Evolutionary conservation across 768 basidiomycete species (phyloP).

Genomic region (Pleurotus tuber-regium): DNA sequence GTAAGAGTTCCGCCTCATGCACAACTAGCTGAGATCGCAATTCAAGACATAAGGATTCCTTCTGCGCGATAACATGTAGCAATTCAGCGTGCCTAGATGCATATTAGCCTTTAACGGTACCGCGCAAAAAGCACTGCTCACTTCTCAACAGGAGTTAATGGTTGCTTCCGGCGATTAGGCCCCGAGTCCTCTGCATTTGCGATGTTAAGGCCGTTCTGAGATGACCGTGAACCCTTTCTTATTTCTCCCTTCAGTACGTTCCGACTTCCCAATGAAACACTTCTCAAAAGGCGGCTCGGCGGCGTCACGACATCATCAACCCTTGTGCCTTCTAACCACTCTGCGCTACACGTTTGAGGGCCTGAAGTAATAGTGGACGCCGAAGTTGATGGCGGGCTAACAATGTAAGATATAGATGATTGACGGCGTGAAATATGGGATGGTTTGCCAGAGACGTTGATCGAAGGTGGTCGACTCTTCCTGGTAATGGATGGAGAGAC

Average conservation of each 20-base stretch:
- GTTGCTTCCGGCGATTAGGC: neutral
- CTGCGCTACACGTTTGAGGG: neutral
- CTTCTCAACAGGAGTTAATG: constrained; percentile 3
- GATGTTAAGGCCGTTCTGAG: neutral
- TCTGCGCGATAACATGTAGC: constrained; percentile 82
- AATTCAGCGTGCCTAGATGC: constrained; percentile 71
- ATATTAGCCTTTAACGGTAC: neutral
- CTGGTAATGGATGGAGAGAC: neutral
- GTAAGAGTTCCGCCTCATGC: constrained; percentile 71
- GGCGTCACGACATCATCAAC: no score
- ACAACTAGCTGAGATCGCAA: constrained; percentile 68
- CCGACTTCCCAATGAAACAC: neutral
- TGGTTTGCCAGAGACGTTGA: neutral
- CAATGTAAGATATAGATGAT: constrained; percentile 9
- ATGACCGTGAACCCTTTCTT: neutral
- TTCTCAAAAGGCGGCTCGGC: neutral
- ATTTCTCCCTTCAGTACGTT: constrained; percentile 1
- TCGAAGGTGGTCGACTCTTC: constrained; percentile 5
- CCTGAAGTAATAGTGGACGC: neutral
- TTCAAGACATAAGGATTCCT: constrained; percentile 82
- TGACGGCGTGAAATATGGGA: neutral
- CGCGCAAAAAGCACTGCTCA: neutral
- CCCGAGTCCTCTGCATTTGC: neutral
- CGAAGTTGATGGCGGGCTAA: constrained; percentile 4
- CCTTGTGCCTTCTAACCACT: neutral